A percentile compares a stretch with the other conserved stretches of the same genome.
Evolutionary conservation across 2,329 filamentous ascomycete species (phyloP).

Genomic region (Intubia oerlemansii): DNA sequence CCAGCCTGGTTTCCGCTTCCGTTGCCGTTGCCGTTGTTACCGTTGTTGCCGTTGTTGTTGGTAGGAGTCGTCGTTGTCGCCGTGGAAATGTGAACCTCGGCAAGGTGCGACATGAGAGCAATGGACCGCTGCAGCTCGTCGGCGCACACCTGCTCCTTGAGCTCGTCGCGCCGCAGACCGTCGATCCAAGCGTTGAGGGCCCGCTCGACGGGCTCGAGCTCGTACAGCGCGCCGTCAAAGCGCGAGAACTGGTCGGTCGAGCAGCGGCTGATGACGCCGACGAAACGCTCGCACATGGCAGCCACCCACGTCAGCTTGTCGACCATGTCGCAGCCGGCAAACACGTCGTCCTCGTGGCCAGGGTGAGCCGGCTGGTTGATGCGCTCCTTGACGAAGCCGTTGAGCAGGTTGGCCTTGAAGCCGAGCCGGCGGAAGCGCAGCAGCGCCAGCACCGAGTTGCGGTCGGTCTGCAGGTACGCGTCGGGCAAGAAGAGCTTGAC

Average conservation of each 20-base stretch:
- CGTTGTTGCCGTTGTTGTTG: not conserved
- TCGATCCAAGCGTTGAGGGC: conserved; percentile 81
- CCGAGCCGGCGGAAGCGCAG: conserved; percentile 71
- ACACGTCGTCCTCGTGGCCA: conserved; percentile 55
- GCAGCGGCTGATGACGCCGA: conserved; percentile 59
- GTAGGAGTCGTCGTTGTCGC: not conserved
- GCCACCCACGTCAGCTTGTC: conserved; percentile 74
- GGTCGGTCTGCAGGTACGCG: conserved; percentile 48
- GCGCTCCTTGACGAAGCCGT: conserved; percentile 58
- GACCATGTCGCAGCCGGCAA: conserved; percentile 59
- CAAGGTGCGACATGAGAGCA: conserved; percentile 69
- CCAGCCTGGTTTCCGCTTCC: too few species aligned
- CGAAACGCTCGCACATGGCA: conserved; percentile 66
- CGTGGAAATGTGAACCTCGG: conserved; percentile 50
- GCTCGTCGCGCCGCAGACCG: conserved; percentile 57
- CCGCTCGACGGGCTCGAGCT: conserved; percentile 79
- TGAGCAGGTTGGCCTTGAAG: conserved; percentile 70
- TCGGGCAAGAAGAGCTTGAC: conserved; percentile 79
- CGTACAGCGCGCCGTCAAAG: conserved; percentile 63
- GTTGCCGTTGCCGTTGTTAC: conserved; percentile 1
- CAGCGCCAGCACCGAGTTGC: conserved; percentile 71
- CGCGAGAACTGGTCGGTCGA: conserved; percentile 56
- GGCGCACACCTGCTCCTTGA: conserved; percentile 67
- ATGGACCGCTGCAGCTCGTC: conserved; percentile 67
- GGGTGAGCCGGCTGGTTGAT: conserved; percentile 40